These are phyloP conservation scores for Aspergillus kassunensis DNA, from an alignment of 495 filamentous ascomycete genomes.

Conservation along the genomic window DNA sequence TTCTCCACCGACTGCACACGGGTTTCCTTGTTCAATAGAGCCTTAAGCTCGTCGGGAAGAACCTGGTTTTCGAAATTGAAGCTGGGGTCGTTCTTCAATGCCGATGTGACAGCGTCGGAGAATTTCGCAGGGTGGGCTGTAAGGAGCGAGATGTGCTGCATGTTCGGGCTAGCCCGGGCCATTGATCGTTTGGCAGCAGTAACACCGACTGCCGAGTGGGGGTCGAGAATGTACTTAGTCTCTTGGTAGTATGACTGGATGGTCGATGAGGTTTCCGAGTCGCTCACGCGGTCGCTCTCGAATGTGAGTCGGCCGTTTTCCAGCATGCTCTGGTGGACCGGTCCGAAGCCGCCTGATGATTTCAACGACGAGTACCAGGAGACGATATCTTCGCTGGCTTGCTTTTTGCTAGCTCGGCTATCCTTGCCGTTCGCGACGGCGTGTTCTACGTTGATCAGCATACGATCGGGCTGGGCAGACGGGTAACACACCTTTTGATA, in stretches of 20 bases:
- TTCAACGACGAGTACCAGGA: constrained; percentile 77
- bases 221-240: constrained; percentile 75
- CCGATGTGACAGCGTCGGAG: constrained; percentile 68
- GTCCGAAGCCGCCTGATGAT: constrained; percentile 66
- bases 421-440: not conserved
- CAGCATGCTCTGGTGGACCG: too few relatives aligned
- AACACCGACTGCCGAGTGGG: constrained; percentile 85
- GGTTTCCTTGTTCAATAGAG: constrained; percentile 58
- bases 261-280: constrained; percentile 68
- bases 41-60: constrained; percentile 73
- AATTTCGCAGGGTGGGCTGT: constrained; percentile 97
- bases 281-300: constrained; percentile 76
- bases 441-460: constrained; percentile 31
- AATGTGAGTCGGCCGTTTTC: constrained; percentile 46
- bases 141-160: constrained; percentile 71
- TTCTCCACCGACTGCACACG: constrained; percentile 31
- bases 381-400: constrained; percentile 53
- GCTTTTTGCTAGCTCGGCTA: constrained; percentile 6
- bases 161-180: constrained; percentile 37
- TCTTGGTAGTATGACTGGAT: constrained; percentile 63
- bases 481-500: constrained; percentile 2
- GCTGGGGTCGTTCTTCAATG: constrained; percentile 58
- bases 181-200: constrained; percentile 65
- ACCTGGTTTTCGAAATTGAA: constrained; percentile 69
- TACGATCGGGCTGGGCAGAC: not conserved